Evolutionary conservation across 345 rosid species (phyloP).

Genomic region (Populus davidiana): DNA sequence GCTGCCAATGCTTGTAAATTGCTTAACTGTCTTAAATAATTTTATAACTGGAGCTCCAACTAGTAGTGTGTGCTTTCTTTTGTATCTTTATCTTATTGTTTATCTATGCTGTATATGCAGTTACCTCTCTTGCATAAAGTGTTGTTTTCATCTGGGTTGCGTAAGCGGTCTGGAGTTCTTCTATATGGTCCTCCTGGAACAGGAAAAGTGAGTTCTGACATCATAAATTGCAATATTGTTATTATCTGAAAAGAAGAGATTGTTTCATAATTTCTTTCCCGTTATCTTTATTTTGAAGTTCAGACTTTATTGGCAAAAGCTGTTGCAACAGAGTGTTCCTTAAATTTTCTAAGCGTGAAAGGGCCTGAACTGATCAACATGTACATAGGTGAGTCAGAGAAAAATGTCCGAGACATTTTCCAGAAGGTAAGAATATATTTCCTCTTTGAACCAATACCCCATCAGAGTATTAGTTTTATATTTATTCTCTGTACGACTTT

Average conservation of each 20-base stretch:
- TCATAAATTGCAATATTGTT: slow-evolving; percentile 2
- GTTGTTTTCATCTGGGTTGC: slow-evolving; percentile 88
- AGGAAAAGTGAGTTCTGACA: slow-evolving; percentile 61
- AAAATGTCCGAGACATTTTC: slow-evolving; percentile 91
- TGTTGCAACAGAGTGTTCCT: slow-evolving; percentile 96
- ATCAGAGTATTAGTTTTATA: neutral
- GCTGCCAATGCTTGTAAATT: neutral
- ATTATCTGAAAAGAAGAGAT: no score
- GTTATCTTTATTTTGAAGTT: slow-evolving; percentile 24
- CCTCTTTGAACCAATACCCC: slow-evolving; percentile 9
- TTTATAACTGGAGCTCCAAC: neutral
- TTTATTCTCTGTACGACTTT: neutral
- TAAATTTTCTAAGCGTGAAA: slow-evolving; percentile 91
- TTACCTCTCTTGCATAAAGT: slow-evolving; percentile 92
- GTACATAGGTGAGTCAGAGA: slow-evolving; percentile 99
- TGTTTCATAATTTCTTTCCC: slow-evolving; percentile 3
- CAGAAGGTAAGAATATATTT: slow-evolving; percentile 56
- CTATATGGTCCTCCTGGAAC: slow-evolving; percentile 99
- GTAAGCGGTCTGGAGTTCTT: slow-evolving; percentile 97
- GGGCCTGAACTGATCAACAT: slow-evolving; percentile 98
- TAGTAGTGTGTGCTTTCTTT: neutral
- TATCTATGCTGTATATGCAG: slow-evolving; percentile 29
- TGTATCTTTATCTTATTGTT: slow-evolving; percentile 1
- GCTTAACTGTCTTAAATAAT: neutral
- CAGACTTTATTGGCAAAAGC: slow-evolving; percentile 97